Base-by-base conservation (phyloP, 495 filamentous ascomycete genomes). In the Xylaria bambusicola region DNA sequence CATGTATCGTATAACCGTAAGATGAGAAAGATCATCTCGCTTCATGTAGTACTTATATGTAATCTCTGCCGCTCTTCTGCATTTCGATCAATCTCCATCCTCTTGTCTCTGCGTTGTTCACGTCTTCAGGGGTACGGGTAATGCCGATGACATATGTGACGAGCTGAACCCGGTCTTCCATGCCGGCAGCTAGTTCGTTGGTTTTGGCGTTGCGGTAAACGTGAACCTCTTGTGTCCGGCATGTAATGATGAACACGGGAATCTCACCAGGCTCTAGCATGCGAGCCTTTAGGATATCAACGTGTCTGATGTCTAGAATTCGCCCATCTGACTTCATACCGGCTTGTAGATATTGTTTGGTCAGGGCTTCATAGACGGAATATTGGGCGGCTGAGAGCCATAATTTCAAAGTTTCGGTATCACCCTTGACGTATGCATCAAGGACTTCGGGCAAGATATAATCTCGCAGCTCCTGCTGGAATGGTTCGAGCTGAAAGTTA, bases 91-190 rank as follows among this genome's bases (percentile, higher is more conserved):
- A 77, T 67, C 92, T 84, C 94, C 94, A 98, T 15, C 94, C 94
- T 63, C 92, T 82, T 4, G 94, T 98, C 75, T 98, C 94, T 1
- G 91, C 91, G 74, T 98, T 98, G 77, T 85, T 93, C 54, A 98
- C 94, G 63, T 98, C 94, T 67, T 98, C 94, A 21, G 93, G 83
- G 36, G 96, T 85, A 54, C 94, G 81, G 1, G 94, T 98, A 53
- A 98, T 87, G 53, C 94, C 94, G 64, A 98, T 98, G 42, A 93
- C 94, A 65, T 98, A 98, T 1, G 95, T 97, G 62, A 98, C 94
- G 57, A 95, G 88, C 73, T 97, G 93, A 29, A 98, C 94, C 75
- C 90, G 93, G 75, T 98, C 94, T 73, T 98, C 95, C 91, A 97
- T 97, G 29, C 94, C 94, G n/a, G 94, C 94, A 18, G 92, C 92